Percentiles rank a stretch among this genome's conserved stretches.
Evolutionary conservation across 2,329 filamentous ascomycete genomes (phyloP).

Genomic region (Colletotrichum musicola): DNA sequence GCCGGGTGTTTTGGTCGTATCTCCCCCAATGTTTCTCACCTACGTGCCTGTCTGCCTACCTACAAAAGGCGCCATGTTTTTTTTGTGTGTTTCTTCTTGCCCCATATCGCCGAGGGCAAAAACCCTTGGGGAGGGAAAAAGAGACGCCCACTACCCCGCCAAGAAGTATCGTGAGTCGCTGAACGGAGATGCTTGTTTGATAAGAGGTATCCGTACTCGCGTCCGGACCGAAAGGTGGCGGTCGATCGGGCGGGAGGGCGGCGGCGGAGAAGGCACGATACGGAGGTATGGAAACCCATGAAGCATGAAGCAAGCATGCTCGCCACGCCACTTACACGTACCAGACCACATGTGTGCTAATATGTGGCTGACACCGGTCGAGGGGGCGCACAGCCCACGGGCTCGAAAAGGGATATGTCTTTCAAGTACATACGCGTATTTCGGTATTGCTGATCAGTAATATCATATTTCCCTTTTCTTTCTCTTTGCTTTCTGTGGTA

Average conservation of each 20-base stretch:
- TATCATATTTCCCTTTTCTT: not conserved
- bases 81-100: too few species aligned
- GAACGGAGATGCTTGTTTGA: not conserved
- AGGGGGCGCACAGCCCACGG: slow-evolving; percentile 1
- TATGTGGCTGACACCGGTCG: slow-evolving; percentile 21
- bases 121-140: not conserved
- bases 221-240: slow-evolving; percentile 11
- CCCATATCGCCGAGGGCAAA: too few species aligned
- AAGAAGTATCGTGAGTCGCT: not conserved
- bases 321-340: not conserved
- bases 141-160: not conserved
- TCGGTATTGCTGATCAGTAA: slow-evolving; percentile 15
- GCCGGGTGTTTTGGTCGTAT: too few species aligned
- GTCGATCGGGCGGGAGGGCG: not conserved
- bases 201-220: not conserved
- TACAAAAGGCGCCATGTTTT: too few species aligned
- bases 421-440: not conserved
- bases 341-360: slow-evolving; percentile 1
- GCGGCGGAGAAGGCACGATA: not conserved
- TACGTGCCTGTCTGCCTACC: too few species aligned
- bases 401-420: slow-evolving; percentile 8
- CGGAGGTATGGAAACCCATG: not conserved
- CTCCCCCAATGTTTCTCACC: too few species aligned
- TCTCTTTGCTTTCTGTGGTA: too few species aligned
- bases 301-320: not conserved